These are phyloP conservation scores for Acephala macrosclerotiorum DNA, from an alignment of 2,329 filamentous ascomycete genomes.

Conservation along the genomic window DNA sequence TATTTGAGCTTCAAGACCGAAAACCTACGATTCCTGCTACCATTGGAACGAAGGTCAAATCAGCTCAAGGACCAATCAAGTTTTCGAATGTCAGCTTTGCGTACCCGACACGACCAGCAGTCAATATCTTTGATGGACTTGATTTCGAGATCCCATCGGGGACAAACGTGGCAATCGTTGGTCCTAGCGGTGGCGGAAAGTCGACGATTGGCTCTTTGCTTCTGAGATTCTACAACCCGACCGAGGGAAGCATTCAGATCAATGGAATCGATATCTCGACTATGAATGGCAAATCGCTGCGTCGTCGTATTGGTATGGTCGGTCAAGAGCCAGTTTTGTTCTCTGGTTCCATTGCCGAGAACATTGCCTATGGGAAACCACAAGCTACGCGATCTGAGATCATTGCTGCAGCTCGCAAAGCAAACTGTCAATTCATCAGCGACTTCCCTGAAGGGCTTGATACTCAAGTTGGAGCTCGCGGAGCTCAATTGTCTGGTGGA, in stretches of 20 bases:
- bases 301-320: slow-evolving; percentile 92
- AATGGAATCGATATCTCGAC: slow-evolving; percentile 82
- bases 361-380: slow-evolving; percentile 91
- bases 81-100: slow-evolving; percentile 88
- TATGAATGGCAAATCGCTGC: slow-evolving; percentile 93
- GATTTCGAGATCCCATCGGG: slow-evolving; percentile 92
- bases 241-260: slow-evolving; percentile 78
- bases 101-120: slow-evolving; percentile 92
- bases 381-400: slow-evolving; percentile 81
- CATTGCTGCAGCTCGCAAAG: slow-evolving; percentile 83
- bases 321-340: slow-evolving; percentile 95
- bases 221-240: slow-evolving; percentile 89
- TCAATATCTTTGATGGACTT: slow-evolving; percentile 87
- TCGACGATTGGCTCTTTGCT: slow-evolving; percentile 93
- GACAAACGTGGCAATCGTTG: slow-evolving; percentile 94
- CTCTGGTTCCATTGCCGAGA: slow-evolving; percentile 84
- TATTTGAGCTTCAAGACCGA: slow-evolving; percentile 96
- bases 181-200: slow-evolving; percentile 94
- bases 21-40: slow-evolving; percentile 88
- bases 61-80: slow-evolving; percentile 86
- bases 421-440: slow-evolving; percentile 95
- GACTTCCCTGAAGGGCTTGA: slow-evolving; percentile 97
- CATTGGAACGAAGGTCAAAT: slow-evolving; percentile 77
- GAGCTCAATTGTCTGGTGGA: slow-evolving; percentile 91
- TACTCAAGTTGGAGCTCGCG: slow-evolving; percentile 89